Evolutionary conservation across 2,329 filamentous ascomycete species (phyloP).

Genomic region (Lachnellula willkommii): DNA sequence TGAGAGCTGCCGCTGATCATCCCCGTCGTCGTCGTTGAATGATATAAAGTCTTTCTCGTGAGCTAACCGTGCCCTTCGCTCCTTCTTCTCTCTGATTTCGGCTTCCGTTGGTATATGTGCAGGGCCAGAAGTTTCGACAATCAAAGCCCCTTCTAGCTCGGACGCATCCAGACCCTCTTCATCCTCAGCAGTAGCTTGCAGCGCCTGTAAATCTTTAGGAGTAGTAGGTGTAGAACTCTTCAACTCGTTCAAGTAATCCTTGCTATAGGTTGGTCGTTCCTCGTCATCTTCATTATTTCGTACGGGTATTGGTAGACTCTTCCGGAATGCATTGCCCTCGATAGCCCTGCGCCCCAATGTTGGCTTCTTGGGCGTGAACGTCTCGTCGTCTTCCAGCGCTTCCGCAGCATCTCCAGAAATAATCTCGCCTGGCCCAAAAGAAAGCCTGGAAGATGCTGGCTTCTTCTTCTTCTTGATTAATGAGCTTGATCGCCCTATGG

Average conservation of each 20-base stretch:
- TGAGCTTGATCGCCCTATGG: slow-evolving; percentile 43
- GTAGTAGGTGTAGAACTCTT: slow-evolving; percentile 81
- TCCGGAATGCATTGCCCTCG: slow-evolving; percentile 62
- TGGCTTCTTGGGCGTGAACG: slow-evolving; percentile 58
- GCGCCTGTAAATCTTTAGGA: slow-evolving; percentile 55
- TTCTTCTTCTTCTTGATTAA: slow-evolving; percentile 61
- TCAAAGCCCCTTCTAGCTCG: slow-evolving; percentile 57
- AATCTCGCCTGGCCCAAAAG: slow-evolving; percentile 62
- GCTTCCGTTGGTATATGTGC: slow-evolving; percentile 68
- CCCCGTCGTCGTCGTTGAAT: slow-evolving; percentile 54
- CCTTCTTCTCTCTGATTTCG: slow-evolving; percentile 88
- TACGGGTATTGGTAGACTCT: slow-evolving; percentile 35
- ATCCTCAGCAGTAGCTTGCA: slow-evolving; percentile 41
- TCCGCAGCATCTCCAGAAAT: slow-evolving; percentile 50
- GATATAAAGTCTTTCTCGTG: slow-evolving; percentile 65
- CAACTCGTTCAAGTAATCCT: slow-evolving; percentile 79
- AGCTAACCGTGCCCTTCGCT: slow-evolving; percentile 75
- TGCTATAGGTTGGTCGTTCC: slow-evolving; percentile 74
- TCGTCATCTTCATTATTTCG: slow-evolving; percentile 51
- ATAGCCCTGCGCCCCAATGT: slow-evolving; percentile 58
- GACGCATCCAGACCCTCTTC: slow-evolving; percentile 53
- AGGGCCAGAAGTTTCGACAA: slow-evolving; percentile 45
- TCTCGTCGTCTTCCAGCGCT: slow-evolving; percentile 44
- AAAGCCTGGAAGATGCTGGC: slow-evolving; percentile 57
- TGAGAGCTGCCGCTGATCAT: slow-evolving; percentile 26